These are phyloP conservation scores for Colletotrichum sp. DNA, from an alignment of 2,329 filamentous ascomycete species.

Conservation along the genomic window DNA sequence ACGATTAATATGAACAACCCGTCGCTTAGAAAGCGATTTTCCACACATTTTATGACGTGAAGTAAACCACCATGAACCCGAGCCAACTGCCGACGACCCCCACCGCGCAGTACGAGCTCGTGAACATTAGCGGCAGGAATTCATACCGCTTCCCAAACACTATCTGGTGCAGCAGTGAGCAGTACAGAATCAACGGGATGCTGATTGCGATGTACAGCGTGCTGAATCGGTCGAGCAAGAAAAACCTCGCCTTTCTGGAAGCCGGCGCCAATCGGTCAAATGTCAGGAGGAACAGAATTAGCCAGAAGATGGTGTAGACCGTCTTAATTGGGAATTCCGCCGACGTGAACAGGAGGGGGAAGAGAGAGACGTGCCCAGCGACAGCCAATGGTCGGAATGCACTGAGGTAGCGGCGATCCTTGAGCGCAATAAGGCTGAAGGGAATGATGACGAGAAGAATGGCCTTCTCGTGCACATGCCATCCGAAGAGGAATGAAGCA, in stretches of 20 bases:
- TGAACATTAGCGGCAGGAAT: conserved; percentile 97
- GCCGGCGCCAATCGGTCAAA: conserved; percentile 91
- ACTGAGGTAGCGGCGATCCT: conserved; percentile 86
- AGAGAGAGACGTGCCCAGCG: conserved; percentile 92
- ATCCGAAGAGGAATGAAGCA: conserved; percentile 95
- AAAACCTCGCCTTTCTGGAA: conserved; percentile 78
- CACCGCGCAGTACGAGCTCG: conserved; percentile 89
- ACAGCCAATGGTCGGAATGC: conserved; percentile 93
- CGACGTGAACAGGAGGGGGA: conserved; percentile 89
- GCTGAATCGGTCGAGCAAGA: conserved; percentile 89
- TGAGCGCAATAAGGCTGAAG: conserved; percentile 89
- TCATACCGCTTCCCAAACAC: conserved; percentile 83
- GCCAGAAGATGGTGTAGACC: conserved; percentile 90
- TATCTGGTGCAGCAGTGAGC: conserved; percentile 81
- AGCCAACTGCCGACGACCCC: conserved; percentile 97
- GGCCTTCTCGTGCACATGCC: conserved; percentile 98
- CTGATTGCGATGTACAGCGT: conserved; percentile 88
- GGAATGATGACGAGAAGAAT: conserved; percentile 93
- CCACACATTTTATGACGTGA: conserved; percentile 54
- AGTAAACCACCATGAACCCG: conserved; percentile 92
- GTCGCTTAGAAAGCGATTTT: background rate
- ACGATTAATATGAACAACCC: background rate
- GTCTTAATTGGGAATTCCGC: conserved; percentile 95
- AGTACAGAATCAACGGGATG: conserved; percentile 88
- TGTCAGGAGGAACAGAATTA: conserved; percentile 80